Evolutionary conservation across 179 eudicot species (phyloP).

Genomic region (Silene vulgaris): DNA sequence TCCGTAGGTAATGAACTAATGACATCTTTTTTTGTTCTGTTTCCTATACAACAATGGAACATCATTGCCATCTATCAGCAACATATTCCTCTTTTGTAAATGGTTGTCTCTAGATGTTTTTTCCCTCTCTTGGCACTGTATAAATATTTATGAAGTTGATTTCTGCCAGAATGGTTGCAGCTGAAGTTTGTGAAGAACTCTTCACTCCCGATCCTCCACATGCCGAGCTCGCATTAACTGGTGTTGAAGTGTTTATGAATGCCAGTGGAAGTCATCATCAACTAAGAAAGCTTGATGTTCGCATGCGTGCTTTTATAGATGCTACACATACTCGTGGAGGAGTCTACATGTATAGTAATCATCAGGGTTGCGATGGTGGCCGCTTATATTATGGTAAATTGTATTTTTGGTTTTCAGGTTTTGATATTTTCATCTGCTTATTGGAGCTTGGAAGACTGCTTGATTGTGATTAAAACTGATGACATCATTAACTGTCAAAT

Average conservation of each 20-base stretch:
- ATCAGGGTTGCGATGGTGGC: conserved; percentile 97
- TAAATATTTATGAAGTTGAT: conserved; percentile 17
- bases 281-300: conserved; percentile 81
- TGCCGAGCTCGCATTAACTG: conserved; percentile 87
- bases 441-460: not conserved
- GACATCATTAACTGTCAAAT: not conserved
- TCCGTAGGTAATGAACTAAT: no score
- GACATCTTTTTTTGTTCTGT: no score
- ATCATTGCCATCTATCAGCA: no score
- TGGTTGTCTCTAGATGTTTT: no score
- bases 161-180: conserved; percentile 75
- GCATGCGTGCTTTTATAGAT: conserved; percentile 72
- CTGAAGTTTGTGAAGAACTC: conserved; percentile 95
- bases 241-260: conserved; percentile 95
- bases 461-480: not conserved
- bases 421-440: not conserved
- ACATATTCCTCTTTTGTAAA: no score
- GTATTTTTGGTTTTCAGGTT: not conserved
- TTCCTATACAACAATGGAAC: no score
- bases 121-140: no score
- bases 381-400: conserved; percentile 81
- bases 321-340: conserved; percentile 94
- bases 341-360: conserved; percentile 95
- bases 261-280: conserved; percentile 99
- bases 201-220: conserved; percentile 77